Evolutionary conservation across 192 early-diverging fungal genomes (phyloP).

Genomic region (Funneliformis geosporum): DNA sequence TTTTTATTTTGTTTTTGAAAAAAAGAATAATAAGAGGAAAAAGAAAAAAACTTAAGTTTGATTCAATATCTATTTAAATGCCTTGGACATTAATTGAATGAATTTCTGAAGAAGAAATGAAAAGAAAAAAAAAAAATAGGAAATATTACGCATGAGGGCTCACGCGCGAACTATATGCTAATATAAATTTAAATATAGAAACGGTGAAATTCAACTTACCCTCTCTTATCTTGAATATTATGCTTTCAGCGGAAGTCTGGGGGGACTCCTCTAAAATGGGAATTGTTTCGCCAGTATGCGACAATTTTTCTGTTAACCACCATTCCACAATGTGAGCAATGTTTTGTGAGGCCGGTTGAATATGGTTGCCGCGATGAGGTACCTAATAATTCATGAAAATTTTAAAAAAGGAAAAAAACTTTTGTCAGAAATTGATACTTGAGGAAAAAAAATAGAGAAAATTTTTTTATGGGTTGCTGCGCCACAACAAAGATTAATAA

Average conservation of each 20-base stretch:
- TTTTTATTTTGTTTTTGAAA: too few species aligned
- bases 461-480: too few species aligned
- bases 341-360: neutral
- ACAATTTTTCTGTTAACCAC: conserved; percentile 2
- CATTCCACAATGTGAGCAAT: neutral
- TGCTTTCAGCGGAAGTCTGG: conserved; percentile 41
- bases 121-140: neutral
- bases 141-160: too few species aligned
- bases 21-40: too few species aligned
- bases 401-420: neutral
- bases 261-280: conserved; percentile 45
- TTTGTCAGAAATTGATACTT: too few species aligned
- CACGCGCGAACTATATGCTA: too few species aligned
- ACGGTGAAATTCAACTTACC: neutral
- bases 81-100: too few species aligned
- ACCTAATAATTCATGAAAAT: conserved; percentile 1
- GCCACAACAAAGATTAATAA: too few species aligned
- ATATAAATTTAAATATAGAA: neutral
- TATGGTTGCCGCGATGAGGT: neutral
- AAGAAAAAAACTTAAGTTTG: too few species aligned
- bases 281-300: conserved; percentile 26
- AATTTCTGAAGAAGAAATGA: too few species aligned
- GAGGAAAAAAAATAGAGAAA: neutral
- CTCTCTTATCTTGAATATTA: conserved; percentile 36
- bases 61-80: too few species aligned